Conservation (phyloP, 1,139 yeast genomes). For the Sugiyamaella castrensis region DNA sequence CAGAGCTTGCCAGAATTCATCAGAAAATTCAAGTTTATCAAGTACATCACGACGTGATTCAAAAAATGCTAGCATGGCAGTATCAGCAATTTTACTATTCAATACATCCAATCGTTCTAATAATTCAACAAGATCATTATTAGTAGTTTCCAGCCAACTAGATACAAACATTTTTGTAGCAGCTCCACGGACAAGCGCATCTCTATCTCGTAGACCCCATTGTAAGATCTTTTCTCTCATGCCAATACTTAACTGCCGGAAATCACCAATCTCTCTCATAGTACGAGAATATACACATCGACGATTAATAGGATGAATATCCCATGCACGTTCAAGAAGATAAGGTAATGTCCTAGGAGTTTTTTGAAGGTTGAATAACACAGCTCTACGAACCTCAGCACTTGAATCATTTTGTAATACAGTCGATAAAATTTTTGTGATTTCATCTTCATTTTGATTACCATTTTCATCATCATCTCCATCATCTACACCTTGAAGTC, state of each 20-base stretch:
- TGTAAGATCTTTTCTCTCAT: conserved; percentile 63
- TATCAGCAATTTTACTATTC: conserved; percentile 54
- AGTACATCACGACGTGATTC: conserved; percentile 60
- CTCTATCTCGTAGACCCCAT: conserved; percentile 91
- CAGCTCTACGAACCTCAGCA: conserved; percentile 88
- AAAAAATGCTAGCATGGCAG: conserved; percentile 64
- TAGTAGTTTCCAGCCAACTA: conserved; percentile 67
- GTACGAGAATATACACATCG: conserved; percentile 68
- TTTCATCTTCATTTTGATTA: conserved; percentile 32
- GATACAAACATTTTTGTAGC: conserved; percentile 67
- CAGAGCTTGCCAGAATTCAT: conserved; percentile 62
- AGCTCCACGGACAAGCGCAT: conserved; percentile 65
- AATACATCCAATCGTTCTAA: conserved; percentile 68
- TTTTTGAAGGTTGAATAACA: conserved; percentile 64
- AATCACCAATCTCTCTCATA: conserved; percentile 65
- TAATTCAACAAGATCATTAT: conserved; percentile 69
- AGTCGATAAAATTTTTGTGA: conserved; percentile 47
- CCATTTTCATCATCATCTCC: too few species aligned
- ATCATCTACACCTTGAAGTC: conserved; percentile 64
- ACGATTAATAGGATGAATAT: conserved; percentile 67
- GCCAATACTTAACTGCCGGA: conserved; percentile 55
- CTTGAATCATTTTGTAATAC: conserved; percentile 74
- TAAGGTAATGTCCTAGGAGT: conserved; percentile 53
- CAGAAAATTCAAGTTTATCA: conserved; percentile 53
- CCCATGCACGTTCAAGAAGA: conserved; percentile 79